Evolutionary conservation across 2,329 filamentous ascomycete species (phyloP), one percentile per base, ranked within the genome.

Genomic region (Venturia carpophila): DNA sequence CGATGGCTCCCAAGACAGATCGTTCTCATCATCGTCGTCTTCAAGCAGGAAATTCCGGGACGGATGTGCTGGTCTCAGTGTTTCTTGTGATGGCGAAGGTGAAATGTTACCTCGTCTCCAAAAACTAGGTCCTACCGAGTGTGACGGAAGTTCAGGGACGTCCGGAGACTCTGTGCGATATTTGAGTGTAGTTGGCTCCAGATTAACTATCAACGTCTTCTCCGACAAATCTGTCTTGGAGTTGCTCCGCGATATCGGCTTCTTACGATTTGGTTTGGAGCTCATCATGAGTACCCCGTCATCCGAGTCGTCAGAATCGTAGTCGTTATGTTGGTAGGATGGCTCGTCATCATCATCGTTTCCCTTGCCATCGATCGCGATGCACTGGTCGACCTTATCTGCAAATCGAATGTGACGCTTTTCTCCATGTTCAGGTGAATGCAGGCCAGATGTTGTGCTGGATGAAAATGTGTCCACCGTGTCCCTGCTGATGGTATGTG

Each of bases 391-490:
- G 2, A 99, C 94, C 77, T 93, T 90, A 73, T 97, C 90, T 73
- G 97, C 94, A 75, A 99, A 99, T 72, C 96, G 91, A 69, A 99
- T 97, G 74, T 96, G 93, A 67, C 87, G 92, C 71, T 86, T 84
- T 71, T 89, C 87, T 9, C 84, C 76, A 7, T 74, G 71, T 77
- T 66, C 80, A 5, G 84, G 84, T 2, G 84, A 91, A 76, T 73
- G 87, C 81, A 75, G 80, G 70, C 88, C 89, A 0, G 92, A 96
- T 0, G 89, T 89, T 9, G 85, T 82, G 13, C 82, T 81, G 1
- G 88, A 91, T 43, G 86, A 84, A 6, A 85, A 82, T 62, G 87
- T 82, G 68, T 85, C 89, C 52, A 83, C 83, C 61, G 84, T 60
- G 30, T 64, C 85, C 65, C 86, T 86, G 69, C 68, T 82, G 78